Percentiles rank a stretch among this genome's conserved stretches.
These are phyloP conservation scores for Pythium apleroticum DNA, from an alignment of 352 stramenopile species.

Conservation along the genomic window DNA sequence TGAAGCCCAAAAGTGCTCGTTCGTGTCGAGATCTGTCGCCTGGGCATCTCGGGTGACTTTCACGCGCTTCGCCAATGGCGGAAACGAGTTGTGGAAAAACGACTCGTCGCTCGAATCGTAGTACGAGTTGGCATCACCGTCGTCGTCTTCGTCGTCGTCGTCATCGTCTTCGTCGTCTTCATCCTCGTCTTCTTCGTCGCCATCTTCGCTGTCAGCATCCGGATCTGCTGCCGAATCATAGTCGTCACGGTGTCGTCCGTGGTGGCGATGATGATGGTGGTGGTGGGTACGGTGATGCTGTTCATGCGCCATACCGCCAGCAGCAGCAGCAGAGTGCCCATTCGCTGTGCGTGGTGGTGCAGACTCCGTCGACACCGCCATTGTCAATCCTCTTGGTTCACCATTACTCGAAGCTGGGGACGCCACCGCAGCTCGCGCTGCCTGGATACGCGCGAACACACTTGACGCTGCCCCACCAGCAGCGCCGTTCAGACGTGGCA, in stretches of 20 bases:
- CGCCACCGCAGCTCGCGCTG: neutral
- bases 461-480: constrained; percentile 10
- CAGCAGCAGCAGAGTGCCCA: constrained; percentile 1
- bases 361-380: constrained; percentile 23
- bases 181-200: constrained; percentile 39
- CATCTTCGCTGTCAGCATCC: constrained; percentile 30
- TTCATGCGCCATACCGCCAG: neutral
- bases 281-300: neutral
- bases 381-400: constrained; percentile 21
- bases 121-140: constrained; percentile 42
- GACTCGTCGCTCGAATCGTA: constrained; percentile 64
- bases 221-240: constrained; percentile 24
- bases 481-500: neutral
- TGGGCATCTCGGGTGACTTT: constrained; percentile 40
- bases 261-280: constrained; percentile 7
- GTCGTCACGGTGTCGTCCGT: constrained; percentile 11
- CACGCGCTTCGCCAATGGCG: constrained; percentile 49
- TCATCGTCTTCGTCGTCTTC: constrained; percentile 38
- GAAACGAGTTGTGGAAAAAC: constrained; percentile 36
- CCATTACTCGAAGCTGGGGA: constrained; percentile 20
- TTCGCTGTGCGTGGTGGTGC: neutral
- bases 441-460: neutral
- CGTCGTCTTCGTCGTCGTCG: constrained; percentile 31
- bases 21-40: constrained; percentile 18
- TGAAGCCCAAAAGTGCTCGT: constrained; percentile 64